These are phyloP conservation scores for Sporothrix protearum DNA, from an alignment of 2,329 filamentous ascomycete genomes.

Conservation along the genomic window DNA sequence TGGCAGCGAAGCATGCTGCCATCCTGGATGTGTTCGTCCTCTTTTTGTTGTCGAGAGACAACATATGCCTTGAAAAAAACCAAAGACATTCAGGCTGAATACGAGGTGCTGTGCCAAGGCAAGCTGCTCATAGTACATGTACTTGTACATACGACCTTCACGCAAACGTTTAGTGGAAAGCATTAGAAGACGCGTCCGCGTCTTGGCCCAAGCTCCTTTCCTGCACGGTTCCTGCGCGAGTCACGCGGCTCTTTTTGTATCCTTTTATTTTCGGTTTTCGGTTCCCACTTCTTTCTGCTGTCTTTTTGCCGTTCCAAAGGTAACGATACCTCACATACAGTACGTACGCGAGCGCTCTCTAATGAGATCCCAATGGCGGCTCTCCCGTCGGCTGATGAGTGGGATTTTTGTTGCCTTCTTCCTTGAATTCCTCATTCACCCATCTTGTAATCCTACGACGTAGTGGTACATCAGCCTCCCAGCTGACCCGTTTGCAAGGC, in stretches of 20 bases:
- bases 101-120: conserved; percentile 6
- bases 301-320: conserved; percentile 9
- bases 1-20: neutral
- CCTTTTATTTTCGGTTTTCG: neutral
- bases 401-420: neutral
- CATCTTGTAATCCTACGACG: neutral
- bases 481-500: neutral
- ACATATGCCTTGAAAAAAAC: neutral
- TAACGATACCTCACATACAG: neutral
- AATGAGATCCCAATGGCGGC: neutral
- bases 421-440: neutral
- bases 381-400: neutral
- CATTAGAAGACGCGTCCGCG: conserved; percentile 2
- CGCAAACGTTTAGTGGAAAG: neutral
- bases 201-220: neutral
- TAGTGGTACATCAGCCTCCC: neutral
- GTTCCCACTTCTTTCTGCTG: neutral
- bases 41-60: neutral
- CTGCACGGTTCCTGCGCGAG: neutral
- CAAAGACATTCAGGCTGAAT: neutral
- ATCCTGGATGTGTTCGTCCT: neutral
- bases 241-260: neutral
- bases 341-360: neutral
- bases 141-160: too few relatives aligned
- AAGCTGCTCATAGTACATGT: neutral